A percentile compares a stretch with the other conserved stretches of the same genome.
Conservation (phyloP, 345 rosid species). For the Hypericum perforatum region DNA sequence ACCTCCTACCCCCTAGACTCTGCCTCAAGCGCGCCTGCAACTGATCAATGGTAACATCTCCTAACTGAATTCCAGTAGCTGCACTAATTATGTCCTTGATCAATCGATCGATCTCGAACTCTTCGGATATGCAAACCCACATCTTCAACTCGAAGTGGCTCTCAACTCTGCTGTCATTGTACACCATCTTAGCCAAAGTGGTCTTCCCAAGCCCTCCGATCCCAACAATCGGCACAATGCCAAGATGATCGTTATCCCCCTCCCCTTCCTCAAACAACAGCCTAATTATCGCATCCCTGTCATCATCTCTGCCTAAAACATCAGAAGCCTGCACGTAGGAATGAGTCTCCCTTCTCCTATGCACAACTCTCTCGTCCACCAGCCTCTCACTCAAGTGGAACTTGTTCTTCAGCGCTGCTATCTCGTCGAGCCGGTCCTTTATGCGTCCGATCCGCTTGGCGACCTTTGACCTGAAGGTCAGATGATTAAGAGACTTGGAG, state of each 20-base stretch:
- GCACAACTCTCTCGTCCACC: too few relatives aligned
- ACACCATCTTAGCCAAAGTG: constrained; percentile 15
- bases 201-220: constrained; percentile 17
- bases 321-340: neutral
- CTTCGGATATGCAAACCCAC: constrained; percentile 21
- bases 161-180: constrained; percentile 15
- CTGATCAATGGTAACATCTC: constrained; percentile 1
- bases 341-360: neutral
- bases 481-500: too few relatives aligned
- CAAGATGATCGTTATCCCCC: neutral
- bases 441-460: too few relatives aligned
- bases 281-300: neutral
- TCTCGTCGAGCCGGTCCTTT: too few relatives aligned
- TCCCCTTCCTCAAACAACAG: neutral
- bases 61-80: too few relatives aligned
- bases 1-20: neutral
- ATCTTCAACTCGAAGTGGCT: constrained; percentile 8
- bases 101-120: constrained; percentile 13
- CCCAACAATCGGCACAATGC: constrained; percentile 14
- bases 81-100: constrained; percentile 10
- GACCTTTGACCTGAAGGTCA: too few relatives aligned
- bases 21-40: constrained; percentile 1
- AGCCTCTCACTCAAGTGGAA: too few relatives aligned
- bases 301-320: neutral
- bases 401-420: too few relatives aligned